A percentile compares a stretch with the other conserved stretches of the same genome.
phyloP scores from a whole-genome alignment of 2,329 filamentous ascomycete species.

The Ilyonectria destructans region DNA sequence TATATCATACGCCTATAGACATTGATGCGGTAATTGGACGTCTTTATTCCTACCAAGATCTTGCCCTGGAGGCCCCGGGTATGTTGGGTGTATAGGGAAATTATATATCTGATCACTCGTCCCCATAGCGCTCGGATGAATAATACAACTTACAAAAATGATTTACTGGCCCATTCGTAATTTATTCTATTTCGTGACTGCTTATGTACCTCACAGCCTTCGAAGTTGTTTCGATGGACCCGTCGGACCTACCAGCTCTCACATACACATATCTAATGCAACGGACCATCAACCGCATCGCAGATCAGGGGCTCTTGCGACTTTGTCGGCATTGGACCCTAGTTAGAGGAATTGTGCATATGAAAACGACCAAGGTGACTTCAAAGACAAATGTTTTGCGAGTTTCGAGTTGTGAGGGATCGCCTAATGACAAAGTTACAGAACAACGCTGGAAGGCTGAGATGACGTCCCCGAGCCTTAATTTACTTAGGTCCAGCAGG shows the following conservation, averaged over 20 bases:
- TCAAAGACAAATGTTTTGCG: neutral
- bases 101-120: neutral
- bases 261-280: too few species aligned
- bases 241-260: neutral
- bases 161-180: neutral
- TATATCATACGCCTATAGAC: constrained; percentile 50
- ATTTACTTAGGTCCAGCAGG: neutral
- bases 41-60: constrained; percentile 17
- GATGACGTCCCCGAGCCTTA: neutral
- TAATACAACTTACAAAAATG: neutral
- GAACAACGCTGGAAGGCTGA: neutral
- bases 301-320: too few species aligned
- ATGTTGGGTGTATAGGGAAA: neutral
- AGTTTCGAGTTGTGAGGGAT: neutral
- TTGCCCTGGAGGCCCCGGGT: neutral
- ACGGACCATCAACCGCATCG: too few species aligned
- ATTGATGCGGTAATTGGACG: constrained; percentile 38
- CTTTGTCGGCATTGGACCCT: too few species aligned
- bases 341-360: neutral
- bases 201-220: neutral
- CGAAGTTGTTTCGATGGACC: neutral
- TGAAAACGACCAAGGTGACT: neutral
- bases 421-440: neutral
- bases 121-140: neutral
- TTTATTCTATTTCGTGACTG: neutral